phyloP scores from a whole-genome alignment of 2,329 filamentous ascomycete genomes.

The Zelopaecilomyces penicillatus region DNA sequence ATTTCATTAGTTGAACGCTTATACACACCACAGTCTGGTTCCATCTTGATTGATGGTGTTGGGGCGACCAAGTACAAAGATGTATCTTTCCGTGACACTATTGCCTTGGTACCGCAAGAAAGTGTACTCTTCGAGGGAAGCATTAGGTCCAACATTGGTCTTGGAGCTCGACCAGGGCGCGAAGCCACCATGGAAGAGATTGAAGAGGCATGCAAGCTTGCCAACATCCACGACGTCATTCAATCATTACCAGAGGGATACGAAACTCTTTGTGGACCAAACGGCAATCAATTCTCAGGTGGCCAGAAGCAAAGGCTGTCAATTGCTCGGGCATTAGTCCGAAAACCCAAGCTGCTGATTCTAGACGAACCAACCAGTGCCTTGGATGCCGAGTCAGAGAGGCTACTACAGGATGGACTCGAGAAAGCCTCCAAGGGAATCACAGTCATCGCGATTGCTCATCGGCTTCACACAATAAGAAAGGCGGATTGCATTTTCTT shows the following conservation, averaged over 20 bases:
- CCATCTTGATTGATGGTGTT: slow-evolving; percentile 38
- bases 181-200: slow-evolving; percentile 47
- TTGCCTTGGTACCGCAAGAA: slow-evolving; percentile 44
- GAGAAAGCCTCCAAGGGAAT: slow-evolving; percentile 24
- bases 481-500: neutral
- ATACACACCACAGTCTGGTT: slow-evolving; percentile 41
- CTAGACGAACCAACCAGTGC: slow-evolving; percentile 64
- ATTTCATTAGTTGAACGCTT: slow-evolving; percentile 43
- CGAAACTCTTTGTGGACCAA: slow-evolving; percentile 48
- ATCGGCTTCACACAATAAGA: slow-evolving; percentile 1
- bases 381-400: slow-evolving; percentile 54
- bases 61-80: neutral
- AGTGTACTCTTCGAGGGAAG: slow-evolving; percentile 41
- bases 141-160: slow-evolving; percentile 39
- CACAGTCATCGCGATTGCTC: slow-evolving; percentile 1
- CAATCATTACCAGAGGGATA: slow-evolving; percentile 46
- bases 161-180: slow-evolving; percentile 41
- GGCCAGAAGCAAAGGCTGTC: slow-evolving; percentile 63
- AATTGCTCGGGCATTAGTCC: slow-evolving; percentile 59
- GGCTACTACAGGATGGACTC: slow-evolving; percentile 48
- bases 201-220: slow-evolving; percentile 51
- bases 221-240: slow-evolving; percentile 57
- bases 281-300: slow-evolving; percentile 57
- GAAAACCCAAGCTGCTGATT: slow-evolving; percentile 55
- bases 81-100: slow-evolving; percentile 31